Conservation (phyloP, 768 basidiomycete genomes). For the Lactarius sp. region DNA sequence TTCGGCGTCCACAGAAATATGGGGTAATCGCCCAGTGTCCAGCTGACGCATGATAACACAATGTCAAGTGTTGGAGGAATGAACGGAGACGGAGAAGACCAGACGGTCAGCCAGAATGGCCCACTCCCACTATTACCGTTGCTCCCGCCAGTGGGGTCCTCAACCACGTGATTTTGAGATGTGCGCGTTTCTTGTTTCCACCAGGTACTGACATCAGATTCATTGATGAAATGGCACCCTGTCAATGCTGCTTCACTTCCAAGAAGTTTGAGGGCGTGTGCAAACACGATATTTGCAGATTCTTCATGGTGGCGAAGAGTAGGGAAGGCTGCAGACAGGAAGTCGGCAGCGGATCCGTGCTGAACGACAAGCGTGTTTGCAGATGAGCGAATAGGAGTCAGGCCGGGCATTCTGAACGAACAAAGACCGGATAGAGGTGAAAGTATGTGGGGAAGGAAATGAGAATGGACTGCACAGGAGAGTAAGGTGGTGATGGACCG, state of each 20-base stretch:
- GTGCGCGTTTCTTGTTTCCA: conserved; percentile 28
- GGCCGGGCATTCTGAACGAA: conserved; percentile 33
- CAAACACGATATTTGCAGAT: conserved; percentile 49
- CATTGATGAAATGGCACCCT: conserved; percentile 35
- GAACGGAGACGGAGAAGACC: conserved; percentile 36
- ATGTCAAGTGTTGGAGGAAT: conserved; percentile 36
- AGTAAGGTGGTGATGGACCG: neutral
- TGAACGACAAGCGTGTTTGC: conserved; percentile 33
- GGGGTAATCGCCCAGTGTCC: conserved; percentile 44
- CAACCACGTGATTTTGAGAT: conserved; percentile 24
- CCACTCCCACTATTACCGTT: conserved; percentile 23
- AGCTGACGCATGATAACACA: conserved; percentile 44
- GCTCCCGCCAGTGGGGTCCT: neutral
- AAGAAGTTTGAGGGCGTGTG: conserved; percentile 44
- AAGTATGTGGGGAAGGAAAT: neutral
- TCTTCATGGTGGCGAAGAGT: conserved; percentile 42
- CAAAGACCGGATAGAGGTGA: neutral
- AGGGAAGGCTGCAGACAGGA: conserved; percentile 40
- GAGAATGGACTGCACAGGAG: neutral
- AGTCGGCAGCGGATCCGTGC: conserved; percentile 39
- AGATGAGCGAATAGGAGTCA: conserved; percentile 28
- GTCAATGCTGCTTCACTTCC: conserved; percentile 37
- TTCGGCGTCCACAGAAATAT: conserved; percentile 48
- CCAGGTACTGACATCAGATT: conserved; percentile 33
- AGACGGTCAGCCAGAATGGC: conserved; percentile 49